Conservation (phyloP, 2,329 filamentous ascomycete species). For the Cordyceps cateniannulata region DNA sequence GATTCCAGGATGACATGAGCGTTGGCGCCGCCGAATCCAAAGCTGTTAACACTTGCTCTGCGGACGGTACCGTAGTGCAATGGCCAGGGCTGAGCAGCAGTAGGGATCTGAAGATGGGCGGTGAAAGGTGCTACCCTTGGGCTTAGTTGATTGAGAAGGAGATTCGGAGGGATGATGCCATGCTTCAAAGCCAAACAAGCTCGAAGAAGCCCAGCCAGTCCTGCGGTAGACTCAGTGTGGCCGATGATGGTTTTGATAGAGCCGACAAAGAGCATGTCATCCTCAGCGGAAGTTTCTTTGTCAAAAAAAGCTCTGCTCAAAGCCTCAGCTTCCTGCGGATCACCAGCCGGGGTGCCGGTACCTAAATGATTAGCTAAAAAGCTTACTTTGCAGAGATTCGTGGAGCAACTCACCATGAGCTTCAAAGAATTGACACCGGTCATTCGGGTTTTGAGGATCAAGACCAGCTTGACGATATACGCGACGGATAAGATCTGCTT, state of each 20-base stretch:
- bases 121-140: conserved; percentile 27
- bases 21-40: conserved; percentile 18
- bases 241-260: conserved; percentile 40
- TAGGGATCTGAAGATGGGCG: conserved; percentile 12
- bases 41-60: conserved; percentile 32
- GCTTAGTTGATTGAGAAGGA: conserved; percentile 40
- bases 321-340: conserved; percentile 42
- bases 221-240: conserved; percentile 39
- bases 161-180: conserved; percentile 38
- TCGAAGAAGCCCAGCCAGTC: conserved; percentile 41
- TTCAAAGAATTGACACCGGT: conserved; percentile 32
- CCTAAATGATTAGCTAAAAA: too few species aligned
- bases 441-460: conserved; percentile 18
- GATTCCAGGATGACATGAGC: background rate
- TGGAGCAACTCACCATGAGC: too few species aligned
- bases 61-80: background rate
- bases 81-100: background rate
- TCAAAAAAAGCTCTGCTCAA: conserved; percentile 36
- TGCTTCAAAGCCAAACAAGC: conserved; percentile 38
- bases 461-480: conserved; percentile 32
- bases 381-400: too few species aligned
- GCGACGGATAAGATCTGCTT: conserved; percentile 29
- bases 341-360: conserved; percentile 29
- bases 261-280: conserved; percentile 34
- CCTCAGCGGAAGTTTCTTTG: too few species aligned